phyloP scores from a whole-genome alignment of 2,329 filamentous ascomycete species.

The Epichloe sibirici region DNA sequence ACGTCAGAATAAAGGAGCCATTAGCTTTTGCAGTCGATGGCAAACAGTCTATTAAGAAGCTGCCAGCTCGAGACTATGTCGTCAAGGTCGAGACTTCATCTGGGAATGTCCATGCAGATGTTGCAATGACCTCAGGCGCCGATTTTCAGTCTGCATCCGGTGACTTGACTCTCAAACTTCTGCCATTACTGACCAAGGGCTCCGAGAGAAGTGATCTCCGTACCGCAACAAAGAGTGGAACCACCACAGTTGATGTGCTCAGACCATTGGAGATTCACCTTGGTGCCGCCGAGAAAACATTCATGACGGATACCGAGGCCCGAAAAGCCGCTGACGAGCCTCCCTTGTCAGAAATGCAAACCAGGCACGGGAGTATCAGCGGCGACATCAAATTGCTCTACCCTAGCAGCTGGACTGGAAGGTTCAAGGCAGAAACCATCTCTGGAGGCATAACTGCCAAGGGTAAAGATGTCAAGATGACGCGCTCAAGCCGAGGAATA shows the following conservation, averaged over 20 bases:
- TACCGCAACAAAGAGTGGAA: slow-evolving; percentile 34
- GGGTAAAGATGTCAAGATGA: slow-evolving; percentile 32
- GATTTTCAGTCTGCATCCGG: slow-evolving; percentile 29
- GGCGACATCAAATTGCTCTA: slow-evolving; percentile 31
- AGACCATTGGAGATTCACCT: slow-evolving; percentile 24
- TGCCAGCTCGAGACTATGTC: slow-evolving; percentile 36
- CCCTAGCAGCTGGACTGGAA: slow-evolving; percentile 38
- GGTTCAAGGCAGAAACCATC: slow-evolving; percentile 25
- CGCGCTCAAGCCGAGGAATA: slow-evolving; percentile 20
- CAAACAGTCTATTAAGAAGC: slow-evolving; percentile 10
- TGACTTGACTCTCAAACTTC: slow-evolving; percentile 25
- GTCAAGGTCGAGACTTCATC: slow-evolving; percentile 32
- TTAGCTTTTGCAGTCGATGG: slow-evolving; percentile 15
- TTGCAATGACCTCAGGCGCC: slow-evolving; percentile 27
- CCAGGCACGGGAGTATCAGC: slow-evolving; percentile 32
- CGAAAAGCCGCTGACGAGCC: slow-evolving; percentile 10
- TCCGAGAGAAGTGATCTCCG: slow-evolving; percentile 15
- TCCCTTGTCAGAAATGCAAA: slow-evolving; percentile 24
- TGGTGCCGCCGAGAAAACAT: slow-evolving; percentile 1
- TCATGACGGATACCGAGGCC: not conserved
- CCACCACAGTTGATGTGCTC: slow-evolving; percentile 24
- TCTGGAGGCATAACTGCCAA: slow-evolving; percentile 26
- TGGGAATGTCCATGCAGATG: slow-evolving; percentile 27
- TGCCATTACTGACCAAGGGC: slow-evolving; percentile 28
- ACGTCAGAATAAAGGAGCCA: slow-evolving; percentile 29